Percentiles rank a stretch among this genome's conserved stretches.
Conservation (phyloP, 2,329 filamentous ascomycete species). For the Ceratocystis huliohia region DNA sequence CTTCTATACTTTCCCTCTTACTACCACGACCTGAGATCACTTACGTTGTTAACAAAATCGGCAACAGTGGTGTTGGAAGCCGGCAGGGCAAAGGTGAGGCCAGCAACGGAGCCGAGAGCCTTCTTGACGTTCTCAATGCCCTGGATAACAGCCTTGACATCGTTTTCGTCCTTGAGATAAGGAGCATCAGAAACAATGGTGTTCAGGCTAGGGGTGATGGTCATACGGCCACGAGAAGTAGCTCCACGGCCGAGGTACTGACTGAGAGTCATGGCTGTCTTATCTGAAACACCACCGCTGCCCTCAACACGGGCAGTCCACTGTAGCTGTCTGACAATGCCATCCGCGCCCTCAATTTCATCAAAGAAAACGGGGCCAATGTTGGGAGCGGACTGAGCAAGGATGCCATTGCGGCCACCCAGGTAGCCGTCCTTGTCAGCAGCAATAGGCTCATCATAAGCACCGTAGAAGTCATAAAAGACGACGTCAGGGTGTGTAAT, state of each 20-base stretch:
- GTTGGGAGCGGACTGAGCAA: constrained; percentile 52
- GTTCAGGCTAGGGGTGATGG: constrained; percentile 44
- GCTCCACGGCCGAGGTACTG: constrained; percentile 53
- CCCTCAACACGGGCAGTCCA: constrained; percentile 54
- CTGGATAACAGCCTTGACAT: constrained; percentile 50
- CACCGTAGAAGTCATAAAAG: constrained; percentile 54
- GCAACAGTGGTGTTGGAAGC: constrained; percentile 39
- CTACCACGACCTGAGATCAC: constrained; percentile 20
- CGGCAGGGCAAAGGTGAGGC: constrained; percentile 42
- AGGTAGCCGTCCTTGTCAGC: constrained; percentile 33
- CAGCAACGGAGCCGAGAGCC: constrained; percentile 40
- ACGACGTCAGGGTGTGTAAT: constrained; percentile 34
- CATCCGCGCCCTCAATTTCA: constrained; percentile 44
- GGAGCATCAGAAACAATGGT: constrained; percentile 48
- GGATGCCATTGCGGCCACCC: constrained; percentile 42
- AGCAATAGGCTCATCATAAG: constrained; percentile 38
- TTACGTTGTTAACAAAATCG: constrained; percentile 41
- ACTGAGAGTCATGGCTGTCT: constrained; percentile 38
- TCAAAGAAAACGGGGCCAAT: constrained; percentile 47
- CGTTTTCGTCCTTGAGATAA: constrained; percentile 45
- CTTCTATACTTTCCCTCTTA: background rate
- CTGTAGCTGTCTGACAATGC: constrained; percentile 50
- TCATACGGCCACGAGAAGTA: constrained; percentile 48
- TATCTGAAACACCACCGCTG: constrained; percentile 31
- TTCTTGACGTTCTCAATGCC: constrained; percentile 49